Percentiles rank a stretch among this genome's conserved stretches.
phyloP scores from a whole-genome alignment of 108 stramenopile species.

The Fragilaria radians region DNA sequence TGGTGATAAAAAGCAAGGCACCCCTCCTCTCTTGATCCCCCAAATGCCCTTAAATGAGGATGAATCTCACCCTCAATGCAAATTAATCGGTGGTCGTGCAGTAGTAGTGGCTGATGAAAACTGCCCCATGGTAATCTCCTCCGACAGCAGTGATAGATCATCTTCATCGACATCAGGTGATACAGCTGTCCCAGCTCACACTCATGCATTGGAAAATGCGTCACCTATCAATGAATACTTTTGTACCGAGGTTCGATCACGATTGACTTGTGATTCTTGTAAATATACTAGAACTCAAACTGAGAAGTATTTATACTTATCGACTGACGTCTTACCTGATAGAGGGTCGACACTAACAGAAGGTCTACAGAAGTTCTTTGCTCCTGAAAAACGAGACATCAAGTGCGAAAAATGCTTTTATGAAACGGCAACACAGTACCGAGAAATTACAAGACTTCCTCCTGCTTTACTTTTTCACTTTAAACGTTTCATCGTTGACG shows the following conservation, averaged over 20 bases:
- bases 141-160: background rate
- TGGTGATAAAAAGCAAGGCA: background rate
- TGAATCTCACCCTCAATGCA: constrained; percentile 22
- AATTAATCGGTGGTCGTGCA: constrained; percentile 41
- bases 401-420: constrained; percentile 83
- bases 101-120: background rate
- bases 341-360: constrained; percentile 26
- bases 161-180: background rate
- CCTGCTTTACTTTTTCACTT: constrained; percentile 43
- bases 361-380: constrained; percentile 50
- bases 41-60: too few relatives aligned
- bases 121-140: background rate
- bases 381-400: constrained; percentile 65
- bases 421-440: constrained; percentile 35
- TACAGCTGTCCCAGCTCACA: background rate
- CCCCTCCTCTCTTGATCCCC: too few relatives aligned
- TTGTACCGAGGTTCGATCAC: constrained; percentile 33
- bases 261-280: constrained; percentile 51
- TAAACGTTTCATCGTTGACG: constrained; percentile 55
- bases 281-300: constrained; percentile 39
- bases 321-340: constrained; percentile 35
- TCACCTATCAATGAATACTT: constrained; percentile 39
- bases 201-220: background rate
- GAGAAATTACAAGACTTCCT: constrained; percentile 36
- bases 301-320: constrained; percentile 46